A percentile compares a stretch with the other conserved stretches of the same genome.
Conservation (phyloP, 257 asterid genomes). For the Nicotiana benthamiana region DNA sequence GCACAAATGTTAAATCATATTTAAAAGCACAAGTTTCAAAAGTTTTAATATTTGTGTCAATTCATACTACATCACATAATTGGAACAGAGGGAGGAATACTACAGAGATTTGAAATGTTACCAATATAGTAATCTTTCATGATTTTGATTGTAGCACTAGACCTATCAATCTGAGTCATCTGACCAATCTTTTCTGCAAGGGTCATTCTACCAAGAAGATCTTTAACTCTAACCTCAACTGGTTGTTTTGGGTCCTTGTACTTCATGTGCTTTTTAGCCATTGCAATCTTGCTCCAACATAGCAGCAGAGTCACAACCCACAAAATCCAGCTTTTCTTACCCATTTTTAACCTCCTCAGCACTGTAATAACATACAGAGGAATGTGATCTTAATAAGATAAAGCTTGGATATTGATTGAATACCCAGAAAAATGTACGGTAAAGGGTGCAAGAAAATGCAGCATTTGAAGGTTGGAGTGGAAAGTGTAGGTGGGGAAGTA, state of each 20-base stretch:
- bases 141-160: constrained; percentile 50
- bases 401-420: not conserved
- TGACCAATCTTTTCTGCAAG: constrained; percentile 81
- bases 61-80: not conserved
- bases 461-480: not conserved
- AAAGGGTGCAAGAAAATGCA: constrained; percentile 10
- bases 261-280: constrained; percentile 34
- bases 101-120: constrained; percentile 14
- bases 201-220: constrained; percentile 63
- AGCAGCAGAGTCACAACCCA: constrained; percentile 30
- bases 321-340: constrained; percentile 2
- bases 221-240: constrained; percentile 45
- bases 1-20: too few relatives aligned
- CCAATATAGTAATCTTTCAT: constrained; percentile 61
- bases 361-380: not conserved
- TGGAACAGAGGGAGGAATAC: not conserved
- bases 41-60: too few relatives aligned
- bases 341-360: not conserved
- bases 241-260: constrained; percentile 72
- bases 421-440: not conserved
- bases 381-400: not conserved
- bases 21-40: too few relatives aligned
- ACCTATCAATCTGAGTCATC: constrained; percentile 86
- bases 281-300: constrained; percentile 38
- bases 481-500: not conserved